Conservation (phyloP, 2,329 filamentous ascomycete species). For the Pseudohalonectria lignicola region DNA sequence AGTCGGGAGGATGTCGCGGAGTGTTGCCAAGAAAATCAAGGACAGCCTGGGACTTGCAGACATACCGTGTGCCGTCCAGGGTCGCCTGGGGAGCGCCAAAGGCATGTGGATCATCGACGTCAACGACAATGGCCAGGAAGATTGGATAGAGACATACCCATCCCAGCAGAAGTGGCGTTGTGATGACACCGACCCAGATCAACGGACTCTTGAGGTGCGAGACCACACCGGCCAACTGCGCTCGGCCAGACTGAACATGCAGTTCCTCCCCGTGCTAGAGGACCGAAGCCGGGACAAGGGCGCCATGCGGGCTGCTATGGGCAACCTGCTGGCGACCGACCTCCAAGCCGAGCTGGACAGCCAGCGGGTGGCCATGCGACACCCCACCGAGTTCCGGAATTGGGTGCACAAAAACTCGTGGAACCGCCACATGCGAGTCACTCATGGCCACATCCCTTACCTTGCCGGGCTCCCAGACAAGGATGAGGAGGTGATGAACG, state of each 20-base stretch:
- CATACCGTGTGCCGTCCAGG: constrained; percentile 58
- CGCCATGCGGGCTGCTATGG: constrained; percentile 36
- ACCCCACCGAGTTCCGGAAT: constrained; percentile 36
- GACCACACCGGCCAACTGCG: constrained; percentile 32
- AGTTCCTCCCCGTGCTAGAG: constrained; percentile 58
- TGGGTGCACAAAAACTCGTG: constrained; percentile 37
- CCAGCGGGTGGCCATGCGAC: constrained; percentile 37
- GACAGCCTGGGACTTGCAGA: constrained; percentile 35
- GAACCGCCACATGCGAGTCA: constrained; percentile 23
- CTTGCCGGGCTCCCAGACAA: constrained; percentile 37
- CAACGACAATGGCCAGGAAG: constrained; percentile 26
- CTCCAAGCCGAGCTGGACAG: constrained; percentile 40
- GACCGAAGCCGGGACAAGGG: constrained; percentile 38
- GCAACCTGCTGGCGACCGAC: constrained; percentile 33
- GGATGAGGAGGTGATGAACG: constrained; percentile 38
- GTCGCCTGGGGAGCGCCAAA: constrained; percentile 61
- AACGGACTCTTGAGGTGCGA: constrained; percentile 57
- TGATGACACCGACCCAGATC: constrained; percentile 30
- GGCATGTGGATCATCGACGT: constrained; percentile 62
- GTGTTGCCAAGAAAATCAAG: constrained; percentile 42
- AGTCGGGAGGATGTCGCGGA: constrained; percentile 52
- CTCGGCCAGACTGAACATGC: constrained; percentile 49
- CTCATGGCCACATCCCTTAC: constrained; percentile 27
- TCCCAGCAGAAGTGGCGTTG: constrained; percentile 61
- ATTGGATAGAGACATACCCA: constrained; percentile 56